Evolutionary conservation across 1,284 basidiomycete genomes (phyloP).

Genomic region (Earliella scabrosa): DNA sequence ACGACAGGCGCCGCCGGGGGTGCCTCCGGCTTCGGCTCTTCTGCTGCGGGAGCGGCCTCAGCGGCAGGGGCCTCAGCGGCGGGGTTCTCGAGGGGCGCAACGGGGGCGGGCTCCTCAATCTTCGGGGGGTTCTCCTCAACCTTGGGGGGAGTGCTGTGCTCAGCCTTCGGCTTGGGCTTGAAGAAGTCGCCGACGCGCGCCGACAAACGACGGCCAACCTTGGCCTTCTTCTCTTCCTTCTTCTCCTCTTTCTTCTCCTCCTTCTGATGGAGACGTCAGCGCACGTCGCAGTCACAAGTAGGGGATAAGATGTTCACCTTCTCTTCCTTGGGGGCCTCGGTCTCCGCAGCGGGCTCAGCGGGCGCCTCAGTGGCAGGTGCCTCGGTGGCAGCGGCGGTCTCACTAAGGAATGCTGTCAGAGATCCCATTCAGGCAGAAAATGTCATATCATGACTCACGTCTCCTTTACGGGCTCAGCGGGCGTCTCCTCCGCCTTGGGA

Average conservation of each 20-base stretch:
- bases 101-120: conserved; percentile 75
- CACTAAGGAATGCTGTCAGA: conserved; percentile 47
- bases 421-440: not conserved
- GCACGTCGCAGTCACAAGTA: no score
- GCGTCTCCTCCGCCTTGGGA: conserved; percentile 40
- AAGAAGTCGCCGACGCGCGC: conserved; percentile 79
- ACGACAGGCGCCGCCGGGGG: conserved; percentile 42
- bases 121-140: conserved; percentile 83
- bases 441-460: conserved; percentile 57
- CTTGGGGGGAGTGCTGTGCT: conserved; percentile 75
- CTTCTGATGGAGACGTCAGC: conserved; percentile 37
- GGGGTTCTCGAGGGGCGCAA: conserved; percentile 79
- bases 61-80: conserved; percentile 44
- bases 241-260: conserved; percentile 48
- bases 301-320: conserved; percentile 47
- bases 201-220: conserved; percentile 78
- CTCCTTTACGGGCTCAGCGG: conserved; percentile 58
- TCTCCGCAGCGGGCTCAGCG: conserved; percentile 42
- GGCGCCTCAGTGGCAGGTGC: conserved; percentile 40
- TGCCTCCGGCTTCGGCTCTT: conserved; percentile 43
- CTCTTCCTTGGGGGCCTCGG: conserved; percentile 64
- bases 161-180: conserved; percentile 75
- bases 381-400: conserved; percentile 61
- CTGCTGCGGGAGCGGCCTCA: conserved; percentile 28
- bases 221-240: conserved; percentile 47